Evolutionary conservation across 768 basidiomycete genomes (phyloP), one percentile per base, ranked within the genome.

Genomic region (Gelatoporia subvermispora): DNA sequence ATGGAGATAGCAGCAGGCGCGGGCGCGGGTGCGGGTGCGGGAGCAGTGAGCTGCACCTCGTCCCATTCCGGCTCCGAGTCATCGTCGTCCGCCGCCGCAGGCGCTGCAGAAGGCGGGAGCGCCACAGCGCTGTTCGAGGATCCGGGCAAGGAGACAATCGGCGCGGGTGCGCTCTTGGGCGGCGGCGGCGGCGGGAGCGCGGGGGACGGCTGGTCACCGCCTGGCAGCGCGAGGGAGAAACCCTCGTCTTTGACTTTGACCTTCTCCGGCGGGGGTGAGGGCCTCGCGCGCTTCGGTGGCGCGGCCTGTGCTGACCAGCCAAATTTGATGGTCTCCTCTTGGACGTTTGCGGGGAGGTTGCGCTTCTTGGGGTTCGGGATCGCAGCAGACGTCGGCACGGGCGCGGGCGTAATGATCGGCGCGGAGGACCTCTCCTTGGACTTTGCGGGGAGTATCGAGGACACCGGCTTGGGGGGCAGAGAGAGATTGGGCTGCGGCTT

Each of bases 51-150:
- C 45, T n/a, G 35, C 20, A 62, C 61, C 36, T 58, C 59, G 52
- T 61, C 61, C 61, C 61, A 62, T 1, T 58, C 60, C 28, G 57
- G 51, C 17, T 59, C 61, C 17, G 60, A 58, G 37, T 60, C 58
- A 23, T 58, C 60, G 43, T 59, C 60, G 13, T 40, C 41, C 9
- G 36, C 44, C 8, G 59, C 31, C 16, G 49, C 45, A 13, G 46
- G 34, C 2, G 49, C 22, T 2, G 40, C 31, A 25, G 46, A 25
- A 8, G 51, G 28, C 4, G 49, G 47, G 4, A 44, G 46, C 21
- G 51, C 31, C 15, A 49, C 48, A 9, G 53, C 28, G 11, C 47
- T 18, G 9, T 51, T 9, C 3, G 49, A 41, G 9, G 57, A 23
- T 9, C 50, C 46, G 1, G 61, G 57, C 16, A 60, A 45, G n/a